Percentiles rank a stretch among this genome's conserved stretches.
Evolutionary conservation across 2,329 filamentous ascomycete species (phyloP).

Genomic region (Acephala macrosclerotiorum): DNA sequence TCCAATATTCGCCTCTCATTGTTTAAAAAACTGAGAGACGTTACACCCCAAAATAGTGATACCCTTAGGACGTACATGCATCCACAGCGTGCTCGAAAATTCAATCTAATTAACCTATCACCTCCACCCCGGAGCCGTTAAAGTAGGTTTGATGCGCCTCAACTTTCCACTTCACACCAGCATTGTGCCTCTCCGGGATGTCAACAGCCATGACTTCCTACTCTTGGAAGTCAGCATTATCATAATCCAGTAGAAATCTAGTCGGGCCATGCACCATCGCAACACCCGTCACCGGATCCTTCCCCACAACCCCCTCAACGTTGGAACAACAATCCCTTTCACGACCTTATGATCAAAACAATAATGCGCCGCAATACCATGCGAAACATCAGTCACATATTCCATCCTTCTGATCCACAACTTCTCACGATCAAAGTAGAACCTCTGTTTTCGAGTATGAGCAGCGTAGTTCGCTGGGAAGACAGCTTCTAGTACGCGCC

Average conservation of each 20-base stretch:
- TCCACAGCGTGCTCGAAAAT: too few species aligned
- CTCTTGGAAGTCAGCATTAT: neutral
- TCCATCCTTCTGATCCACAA: neutral
- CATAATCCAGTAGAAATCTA: neutral
- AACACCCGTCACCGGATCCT: neutral
- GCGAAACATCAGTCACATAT: neutral
- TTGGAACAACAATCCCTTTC: neutral
- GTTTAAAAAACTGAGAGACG: too few species aligned
- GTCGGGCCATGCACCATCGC: neutral
- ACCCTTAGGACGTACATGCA: too few species aligned
- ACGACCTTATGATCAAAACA: neutral
- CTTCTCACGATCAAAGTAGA: neutral
- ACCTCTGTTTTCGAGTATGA: neutral
- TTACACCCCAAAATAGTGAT: too few species aligned
- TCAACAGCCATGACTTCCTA: neutral
- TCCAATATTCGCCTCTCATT: too few species aligned
- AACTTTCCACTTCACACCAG: too few species aligned
- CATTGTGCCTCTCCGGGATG: too few species aligned
- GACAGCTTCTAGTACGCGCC: neutral
- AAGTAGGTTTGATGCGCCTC: too few species aligned
- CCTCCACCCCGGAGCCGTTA: too few species aligned
- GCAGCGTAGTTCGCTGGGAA: neutral
- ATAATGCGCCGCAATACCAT: neutral
- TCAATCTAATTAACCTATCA: too few species aligned
- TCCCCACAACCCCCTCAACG: neutral